Conservation (phyloP, 768 basidiomycete genomes). For the Tremella mesenterica region DNA sequence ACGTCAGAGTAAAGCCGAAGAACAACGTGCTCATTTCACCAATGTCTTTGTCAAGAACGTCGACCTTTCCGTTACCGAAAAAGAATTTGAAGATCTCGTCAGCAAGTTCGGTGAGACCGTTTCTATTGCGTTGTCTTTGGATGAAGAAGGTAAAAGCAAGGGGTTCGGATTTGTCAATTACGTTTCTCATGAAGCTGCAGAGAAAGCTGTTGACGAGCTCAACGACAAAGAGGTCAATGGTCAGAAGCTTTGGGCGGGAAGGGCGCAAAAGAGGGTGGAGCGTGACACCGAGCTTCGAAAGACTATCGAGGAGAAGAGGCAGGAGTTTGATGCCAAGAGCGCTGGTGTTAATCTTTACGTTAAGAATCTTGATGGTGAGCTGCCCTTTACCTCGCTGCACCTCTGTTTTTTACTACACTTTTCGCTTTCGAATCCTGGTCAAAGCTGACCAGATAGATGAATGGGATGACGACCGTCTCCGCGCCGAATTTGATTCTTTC, state of each 20-base stretch:
- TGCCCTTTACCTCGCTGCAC: not conserved
- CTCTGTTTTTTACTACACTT: not conserved
- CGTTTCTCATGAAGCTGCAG: constrained; percentile 84
- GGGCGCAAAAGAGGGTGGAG: constrained; percentile 97
- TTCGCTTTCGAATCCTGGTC: not conserved
- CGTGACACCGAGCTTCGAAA: constrained; percentile 92
- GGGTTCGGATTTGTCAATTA: constrained; percentile 97
- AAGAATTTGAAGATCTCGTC: constrained; percentile 80
- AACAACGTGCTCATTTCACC: constrained; percentile 94
- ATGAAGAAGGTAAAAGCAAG: constrained; percentile 85
- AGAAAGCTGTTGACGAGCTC: constrained; percentile 75
- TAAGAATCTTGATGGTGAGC: constrained; percentile 90
- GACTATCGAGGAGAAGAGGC: constrained; percentile 87
- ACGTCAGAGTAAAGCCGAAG: constrained; percentile 95
- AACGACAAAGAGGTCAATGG: constrained; percentile 77
- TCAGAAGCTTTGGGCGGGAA: constrained; percentile 85
- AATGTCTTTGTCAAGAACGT: constrained; percentile 99
- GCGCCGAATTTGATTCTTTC: constrained; percentile 90
- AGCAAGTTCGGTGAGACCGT: constrained; percentile 69
- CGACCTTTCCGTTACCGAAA: constrained; percentile 69
- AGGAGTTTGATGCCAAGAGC: constrained; percentile 96
- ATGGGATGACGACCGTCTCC: constrained; percentile 87
- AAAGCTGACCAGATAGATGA: constrained; percentile 54
- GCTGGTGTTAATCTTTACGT: constrained; percentile 98
- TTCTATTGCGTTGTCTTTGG: constrained; percentile 72